A percentile compares a stretch with the other conserved stretches of the same genome.
Conservation (phyloP, 2,329 filamentous ascomycete genomes). For the Venturia carpophila region DNA sequence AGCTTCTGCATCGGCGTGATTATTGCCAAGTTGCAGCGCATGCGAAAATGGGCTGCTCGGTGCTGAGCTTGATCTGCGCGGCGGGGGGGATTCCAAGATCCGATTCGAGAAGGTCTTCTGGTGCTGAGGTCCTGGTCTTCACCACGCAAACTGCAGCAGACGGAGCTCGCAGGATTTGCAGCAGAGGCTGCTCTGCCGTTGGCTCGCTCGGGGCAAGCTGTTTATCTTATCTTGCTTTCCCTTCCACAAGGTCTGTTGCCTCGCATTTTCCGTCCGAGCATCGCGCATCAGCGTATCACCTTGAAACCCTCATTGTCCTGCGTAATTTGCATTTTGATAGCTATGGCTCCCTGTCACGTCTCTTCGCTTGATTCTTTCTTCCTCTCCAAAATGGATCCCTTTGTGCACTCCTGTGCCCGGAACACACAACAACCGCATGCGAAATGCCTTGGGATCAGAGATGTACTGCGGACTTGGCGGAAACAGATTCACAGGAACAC, state of each 20-base stretch:
- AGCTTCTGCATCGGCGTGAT: too few species aligned
- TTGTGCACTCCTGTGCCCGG: background rate
- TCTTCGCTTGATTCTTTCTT: too few species aligned
- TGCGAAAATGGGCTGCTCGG: too few species aligned
- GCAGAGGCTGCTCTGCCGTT: background rate
- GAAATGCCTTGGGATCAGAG: background rate
- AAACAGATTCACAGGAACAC: background rate
- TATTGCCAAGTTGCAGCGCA: too few species aligned
- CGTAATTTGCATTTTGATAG: background rate
- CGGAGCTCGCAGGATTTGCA: too few species aligned
- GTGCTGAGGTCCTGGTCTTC: too few species aligned
- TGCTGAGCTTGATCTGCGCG: too few species aligned
- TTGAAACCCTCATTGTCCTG: slow-evolving; percentile 8
- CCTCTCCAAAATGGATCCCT: background rate
- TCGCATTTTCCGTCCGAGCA: background rate
- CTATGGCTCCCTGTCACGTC: background rate
- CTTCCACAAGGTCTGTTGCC: background rate
- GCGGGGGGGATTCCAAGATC: too few species aligned
- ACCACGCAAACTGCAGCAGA: too few species aligned
- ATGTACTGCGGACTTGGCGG: background rate
- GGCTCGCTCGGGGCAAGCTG: background rate
- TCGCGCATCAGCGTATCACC: slow-evolving; percentile 9
- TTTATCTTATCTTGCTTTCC: background rate
- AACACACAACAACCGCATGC: background rate
- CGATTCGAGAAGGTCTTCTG: too few species aligned